Evolutionary conservation across 2,329 filamentous ascomycete species (phyloP), one percentile per base, ranked within the genome.

Genomic region (Hypoxylon sp.): DNA sequence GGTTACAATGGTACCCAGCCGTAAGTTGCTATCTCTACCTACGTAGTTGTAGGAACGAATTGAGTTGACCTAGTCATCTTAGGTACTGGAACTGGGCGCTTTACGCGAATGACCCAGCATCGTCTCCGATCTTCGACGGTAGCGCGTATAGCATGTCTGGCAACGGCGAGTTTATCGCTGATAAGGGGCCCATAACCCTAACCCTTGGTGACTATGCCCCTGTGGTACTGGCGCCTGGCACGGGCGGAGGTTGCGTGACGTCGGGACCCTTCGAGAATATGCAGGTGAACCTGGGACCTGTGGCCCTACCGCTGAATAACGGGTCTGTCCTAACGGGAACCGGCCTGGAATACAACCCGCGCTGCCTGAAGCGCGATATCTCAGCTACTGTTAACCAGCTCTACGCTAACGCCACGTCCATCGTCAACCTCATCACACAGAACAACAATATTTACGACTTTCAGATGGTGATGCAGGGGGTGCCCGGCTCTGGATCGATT

Each of bases 71-170:
- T 56, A 19, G 32, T 4, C 17, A 26, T n/a, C n/a, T 6, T 77
- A 77, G 34, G 22, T 82, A 81, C 70, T 77, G 76, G 70, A 80
- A 82, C 67, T 84, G 81, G 80, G 76, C 47, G 20, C 10, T 60
- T 7, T 76, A 13, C 76, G 76, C 65, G 77, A 76, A 71, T 73
- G 79, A 6, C 58, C 73, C 77, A 0, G 65, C 69, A 47, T 76
- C 79, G 60, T 82, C 81, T 0, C 79, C 81, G 13, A 71, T 83
- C 39, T 83, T 85, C 62, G 80, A 82, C 59, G 84, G 83, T 57
- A 79, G 79, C 56, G 76, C 73, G 13, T 79, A 77, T 44, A 78
- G 75, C 46, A 72, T 82, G 78, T 77, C 75, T 11, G 79, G 80
- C 3, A 77, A 82, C 44, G 81, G 81, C 3, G 57, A 28, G 24